Evolutionary conservation across 2,329 filamentous ascomycete species (phyloP).

Genomic region (Diaporthe citri): DNA sequence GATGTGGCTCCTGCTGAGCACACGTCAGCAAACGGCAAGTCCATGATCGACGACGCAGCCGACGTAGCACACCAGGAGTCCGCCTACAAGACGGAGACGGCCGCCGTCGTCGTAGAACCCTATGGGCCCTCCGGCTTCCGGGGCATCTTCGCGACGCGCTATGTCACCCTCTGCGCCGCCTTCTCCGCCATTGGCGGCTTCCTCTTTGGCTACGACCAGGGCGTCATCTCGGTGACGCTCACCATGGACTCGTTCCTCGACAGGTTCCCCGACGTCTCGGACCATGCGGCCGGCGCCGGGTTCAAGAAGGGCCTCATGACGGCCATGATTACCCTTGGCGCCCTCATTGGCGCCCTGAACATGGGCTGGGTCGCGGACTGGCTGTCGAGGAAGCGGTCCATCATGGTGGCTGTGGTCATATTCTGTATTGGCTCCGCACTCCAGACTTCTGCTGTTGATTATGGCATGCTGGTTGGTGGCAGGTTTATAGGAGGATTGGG

Average conservation of each 20-base stretch:
- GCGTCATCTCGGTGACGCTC: slow-evolving; percentile 55
- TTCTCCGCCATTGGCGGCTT: slow-evolving; percentile 34
- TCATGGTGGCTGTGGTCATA: slow-evolving; percentile 62
- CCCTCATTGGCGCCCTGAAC: slow-evolving; percentile 61
- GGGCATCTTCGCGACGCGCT: slow-evolving; percentile 28
- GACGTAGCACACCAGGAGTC: slow-evolving; percentile 22
- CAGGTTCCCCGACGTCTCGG: slow-evolving; percentile 50
- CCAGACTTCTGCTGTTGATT: slow-evolving; percentile 63
- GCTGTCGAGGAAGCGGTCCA: slow-evolving; percentile 65
- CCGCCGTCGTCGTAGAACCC: neutral
- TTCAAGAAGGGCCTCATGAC: slow-evolving; percentile 56
- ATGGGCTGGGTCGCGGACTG: slow-evolving; percentile 66
- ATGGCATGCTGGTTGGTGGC: slow-evolving; percentile 63
- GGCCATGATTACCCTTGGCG: slow-evolving; percentile 66
- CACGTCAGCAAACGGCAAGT: neutral
- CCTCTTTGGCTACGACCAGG: slow-evolving; percentile 47
- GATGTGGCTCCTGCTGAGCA: slow-evolving; percentile 13
- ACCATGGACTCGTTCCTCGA: slow-evolving; percentile 52
- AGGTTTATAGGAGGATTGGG: slow-evolving; percentile 68
- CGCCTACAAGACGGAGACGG: neutral
- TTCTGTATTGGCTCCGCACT: slow-evolving; percentile 67
- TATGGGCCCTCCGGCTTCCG: slow-evolving; percentile 23
- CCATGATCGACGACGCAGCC: slow-evolving; percentile 3
- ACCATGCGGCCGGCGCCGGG: slow-evolving; percentile 54
- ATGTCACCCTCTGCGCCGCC: slow-evolving; percentile 29